Conservation (phyloP, 805 yeast species). For the Starmerella asiatica region DNA sequence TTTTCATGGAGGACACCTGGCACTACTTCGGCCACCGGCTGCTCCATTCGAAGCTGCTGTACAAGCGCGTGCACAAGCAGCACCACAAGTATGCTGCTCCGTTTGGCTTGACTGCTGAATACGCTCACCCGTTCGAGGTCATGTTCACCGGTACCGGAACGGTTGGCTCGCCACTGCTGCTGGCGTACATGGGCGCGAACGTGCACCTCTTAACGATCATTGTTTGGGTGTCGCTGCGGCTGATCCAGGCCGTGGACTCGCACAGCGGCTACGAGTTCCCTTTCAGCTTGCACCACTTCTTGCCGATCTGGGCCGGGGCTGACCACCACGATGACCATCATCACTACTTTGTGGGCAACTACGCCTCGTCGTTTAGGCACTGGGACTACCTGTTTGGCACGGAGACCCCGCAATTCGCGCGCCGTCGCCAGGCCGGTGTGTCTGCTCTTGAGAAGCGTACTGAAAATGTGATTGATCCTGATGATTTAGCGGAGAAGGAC, state of each 20-base stretch:
- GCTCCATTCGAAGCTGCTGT: conserved; percentile 70
- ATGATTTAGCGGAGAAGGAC: conserved; percentile 16
- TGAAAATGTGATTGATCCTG: conserved; percentile 22
- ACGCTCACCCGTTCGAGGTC: conserved; percentile 93
- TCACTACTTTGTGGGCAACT: conserved; percentile 88
- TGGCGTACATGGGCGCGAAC: conserved; percentile 60
- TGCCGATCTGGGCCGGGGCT: conserved; percentile 98
- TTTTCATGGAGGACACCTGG: conserved; percentile 86
- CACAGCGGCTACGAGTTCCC: conserved; percentile 99
- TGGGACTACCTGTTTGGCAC: conserved; percentile 84
- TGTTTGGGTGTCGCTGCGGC: conserved; percentile 73
- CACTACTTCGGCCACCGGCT: conserved; percentile 92
- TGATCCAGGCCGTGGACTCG: conserved; percentile 93
- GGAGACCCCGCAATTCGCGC: conserved; percentile 38
- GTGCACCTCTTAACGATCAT: conserved; percentile 84
- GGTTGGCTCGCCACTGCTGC: conserved; percentile 82
- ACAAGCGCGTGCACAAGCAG: conserved; percentile 89
- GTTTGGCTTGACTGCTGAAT: conserved; percentile 92
- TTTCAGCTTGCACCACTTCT: conserved; percentile 79
- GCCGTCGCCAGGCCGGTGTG: conserved; percentile 37
- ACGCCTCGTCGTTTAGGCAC: conserved; percentile 90
- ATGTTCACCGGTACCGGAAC: conserved; percentile 87
- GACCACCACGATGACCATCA: conserved; percentile 97
- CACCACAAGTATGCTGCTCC: conserved; percentile 98
- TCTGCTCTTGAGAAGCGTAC: conserved; percentile 18